Evolutionary conservation across 257 asterid genomes (phyloP), one percentile per base, ranked within the genome.

Genomic region (Avicennia marina): DNA sequence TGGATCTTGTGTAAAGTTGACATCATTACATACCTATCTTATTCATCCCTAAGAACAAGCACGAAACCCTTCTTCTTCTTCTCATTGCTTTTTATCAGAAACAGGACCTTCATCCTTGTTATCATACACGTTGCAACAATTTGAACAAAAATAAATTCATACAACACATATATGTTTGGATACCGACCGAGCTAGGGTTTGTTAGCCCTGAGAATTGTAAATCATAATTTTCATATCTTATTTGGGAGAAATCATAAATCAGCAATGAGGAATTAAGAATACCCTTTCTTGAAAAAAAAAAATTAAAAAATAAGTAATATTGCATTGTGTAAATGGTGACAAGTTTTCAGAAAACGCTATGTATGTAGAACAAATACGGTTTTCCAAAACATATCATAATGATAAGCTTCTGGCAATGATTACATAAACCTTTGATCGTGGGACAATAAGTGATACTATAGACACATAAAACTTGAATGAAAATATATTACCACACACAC

Each of bases 1-100:
- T 60, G 81, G 76, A 78, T 77, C 84, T 72, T 62, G 65, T 64
- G 69, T 48, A 66, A 77, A 54, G 53, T 39, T 64, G 75, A 62
- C 82, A 53, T 56, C 42, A 16, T 66, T 49, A n/a, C 65, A n/a
- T n/a, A 46, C n/a, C 71, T 71, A 71, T 63, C 79, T 62, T 39
- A 60, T 68, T 63, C 77, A 33, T n/a, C n/a, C 53, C 55, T 10
- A 31, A 2, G 42, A 60, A 53, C 44, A 40, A n/a, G n/a, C n/a
- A n/a, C n/a, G n/a, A 66, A 43, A 25, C 54, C 42, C 20, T 62
- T 60, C 18, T 45, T 9, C 51, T 40, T 42, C 20, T 31, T 45
- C 56, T 51, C 52, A 39, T 25, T 47, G n/a, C 62, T 59, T 60
- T 58, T 12, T 1, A 15, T 34, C 29, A 1, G 21, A 17, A 21